A percentile compares a stretch with the other conserved stretches of the same genome.
Conservation (phyloP, 192 early-diverging fungal species). For the Backusella mclennaniae region DNA sequence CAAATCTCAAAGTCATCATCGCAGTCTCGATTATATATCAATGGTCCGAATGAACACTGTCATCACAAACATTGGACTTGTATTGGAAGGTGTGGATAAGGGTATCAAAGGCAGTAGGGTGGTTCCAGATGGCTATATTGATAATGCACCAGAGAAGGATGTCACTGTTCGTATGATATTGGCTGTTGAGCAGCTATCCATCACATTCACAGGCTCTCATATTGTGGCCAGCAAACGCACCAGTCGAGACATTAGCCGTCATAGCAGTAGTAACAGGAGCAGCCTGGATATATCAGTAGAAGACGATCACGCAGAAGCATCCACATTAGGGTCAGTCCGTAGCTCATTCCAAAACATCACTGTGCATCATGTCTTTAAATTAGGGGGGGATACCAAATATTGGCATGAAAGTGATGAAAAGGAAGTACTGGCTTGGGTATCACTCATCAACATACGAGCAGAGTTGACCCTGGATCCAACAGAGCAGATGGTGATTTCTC, state of each 20-base stretch:
- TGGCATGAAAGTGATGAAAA: constrained; percentile 2
- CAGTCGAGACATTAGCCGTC: neutral
- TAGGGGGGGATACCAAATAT: too few relatives aligned
- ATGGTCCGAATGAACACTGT: neutral
- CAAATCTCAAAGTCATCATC: neutral
- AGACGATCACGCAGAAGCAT: neutral
- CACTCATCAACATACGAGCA: neutral
- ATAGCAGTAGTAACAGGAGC: neutral
- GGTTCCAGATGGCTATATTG: constrained; percentile 23
- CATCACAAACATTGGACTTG: neutral
- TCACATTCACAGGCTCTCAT: constrained; percentile 20
- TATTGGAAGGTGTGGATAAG: constrained; percentile 16
- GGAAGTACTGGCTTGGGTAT: constrained; percentile 3
- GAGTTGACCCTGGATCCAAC: neutral
- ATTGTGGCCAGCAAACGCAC: neutral
- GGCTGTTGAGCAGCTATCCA: constrained; percentile 12
- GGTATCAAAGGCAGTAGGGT: neutral
- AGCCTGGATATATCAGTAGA: neutral
- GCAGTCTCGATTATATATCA: neutral
- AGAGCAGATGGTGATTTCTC: neutral
- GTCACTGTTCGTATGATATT: neutral
- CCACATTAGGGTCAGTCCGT: neutral
- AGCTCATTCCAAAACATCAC: neutral
- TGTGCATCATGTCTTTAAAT: neutral
- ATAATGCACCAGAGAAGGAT: constrained; percentile 34